Evolutionary conservation across 176 grass and related monocot species (phyloP).

Genomic region (Musa acuminata): DNA sequence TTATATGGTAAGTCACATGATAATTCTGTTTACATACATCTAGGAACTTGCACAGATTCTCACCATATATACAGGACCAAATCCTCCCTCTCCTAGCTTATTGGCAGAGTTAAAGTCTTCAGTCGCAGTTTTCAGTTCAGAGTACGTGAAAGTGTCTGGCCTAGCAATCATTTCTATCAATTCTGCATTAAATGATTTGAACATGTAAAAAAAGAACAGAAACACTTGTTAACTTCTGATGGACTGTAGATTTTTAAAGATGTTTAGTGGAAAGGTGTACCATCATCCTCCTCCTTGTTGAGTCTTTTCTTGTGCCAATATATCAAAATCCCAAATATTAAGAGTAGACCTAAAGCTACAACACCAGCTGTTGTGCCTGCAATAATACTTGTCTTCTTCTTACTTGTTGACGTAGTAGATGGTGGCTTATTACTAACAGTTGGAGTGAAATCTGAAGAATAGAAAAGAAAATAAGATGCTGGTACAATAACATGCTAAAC

Average conservation of each 20-base stretch:
- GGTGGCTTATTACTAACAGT: too few species aligned
- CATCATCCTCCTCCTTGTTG: constrained; percentile 16
- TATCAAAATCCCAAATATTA: constrained; percentile 19
- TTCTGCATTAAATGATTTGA: constrained; percentile 37
- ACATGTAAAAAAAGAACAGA: background rate
- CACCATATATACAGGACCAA: too few species aligned
- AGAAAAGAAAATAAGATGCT: too few species aligned
- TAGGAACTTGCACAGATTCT: too few species aligned
- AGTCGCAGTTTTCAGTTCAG: constrained; percentile 57
- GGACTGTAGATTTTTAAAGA: background rate
- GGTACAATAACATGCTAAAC: too few species aligned
- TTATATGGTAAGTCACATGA: too few species aligned
- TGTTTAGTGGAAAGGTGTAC: background rate
- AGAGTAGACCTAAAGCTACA: constrained; percentile 32
- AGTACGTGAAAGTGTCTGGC: constrained; percentile 54
- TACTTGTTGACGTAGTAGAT: too few species aligned
- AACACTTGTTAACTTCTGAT: background rate
- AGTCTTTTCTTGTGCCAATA: constrained; percentile 21
- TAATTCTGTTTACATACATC: too few species aligned
- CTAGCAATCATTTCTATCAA: constrained; percentile 37
- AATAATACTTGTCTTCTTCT: too few species aligned
- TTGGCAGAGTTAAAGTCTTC: constrained; percentile 56
- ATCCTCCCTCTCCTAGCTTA: constrained; percentile 71
- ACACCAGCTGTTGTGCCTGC: constrained; percentile 34
- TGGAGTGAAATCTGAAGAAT: too few species aligned